A percentile compares a stretch with the other conserved stretches of the same genome.
Conservation (phyloP, 768 basidiomycete species). For the Naganishia onofrii region DNA sequence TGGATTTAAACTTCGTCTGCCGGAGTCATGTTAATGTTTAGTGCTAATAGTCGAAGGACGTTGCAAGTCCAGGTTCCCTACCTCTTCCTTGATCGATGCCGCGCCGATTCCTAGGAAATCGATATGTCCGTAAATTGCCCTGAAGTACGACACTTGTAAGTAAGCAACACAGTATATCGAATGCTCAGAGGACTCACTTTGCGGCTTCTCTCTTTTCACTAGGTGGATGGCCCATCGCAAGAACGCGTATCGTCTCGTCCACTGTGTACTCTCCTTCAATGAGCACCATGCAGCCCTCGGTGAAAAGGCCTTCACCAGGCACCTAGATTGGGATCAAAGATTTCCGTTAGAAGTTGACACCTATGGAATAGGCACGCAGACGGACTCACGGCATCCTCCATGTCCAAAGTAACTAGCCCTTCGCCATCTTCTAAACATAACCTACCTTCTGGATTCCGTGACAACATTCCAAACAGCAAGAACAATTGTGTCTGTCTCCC, state of each 20-base stretch:
- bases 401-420: slow-evolving; percentile 81
- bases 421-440: slow-evolving; percentile 91
- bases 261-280: slow-evolving; percentile 96
- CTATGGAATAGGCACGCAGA: not conserved
- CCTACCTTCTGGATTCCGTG: slow-evolving; percentile 82
- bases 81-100: slow-evolving; percentile 85
- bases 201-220: slow-evolving; percentile 84
- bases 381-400: slow-evolving; percentile 71
- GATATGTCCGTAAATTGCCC: slow-evolving; percentile 90
- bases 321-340: slow-evolving; percentile 58
- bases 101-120: slow-evolving; percentile 96
- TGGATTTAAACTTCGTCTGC: slow-evolving; percentile 51
- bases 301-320: slow-evolving; percentile 92
- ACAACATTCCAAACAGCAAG: slow-evolving; percentile 86
- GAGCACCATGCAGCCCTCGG: slow-evolving; percentile 90
- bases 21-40: slow-evolving; percentile 16
- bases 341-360: not conserved
- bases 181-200: slow-evolving; percentile 58
- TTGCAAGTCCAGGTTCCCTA: slow-evolving; percentile 52
- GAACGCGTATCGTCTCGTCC: slow-evolving; percentile 79
- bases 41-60: not conserved
- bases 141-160: slow-evolving; percentile 45
- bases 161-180: not conserved
- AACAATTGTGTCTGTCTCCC: slow-evolving; percentile 87
- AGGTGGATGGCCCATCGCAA: slow-evolving; percentile 95